phyloP scores from a whole-genome alignment of 2,329 filamentous ascomycete genomes.

The Fusarium bulbicola region DNA sequence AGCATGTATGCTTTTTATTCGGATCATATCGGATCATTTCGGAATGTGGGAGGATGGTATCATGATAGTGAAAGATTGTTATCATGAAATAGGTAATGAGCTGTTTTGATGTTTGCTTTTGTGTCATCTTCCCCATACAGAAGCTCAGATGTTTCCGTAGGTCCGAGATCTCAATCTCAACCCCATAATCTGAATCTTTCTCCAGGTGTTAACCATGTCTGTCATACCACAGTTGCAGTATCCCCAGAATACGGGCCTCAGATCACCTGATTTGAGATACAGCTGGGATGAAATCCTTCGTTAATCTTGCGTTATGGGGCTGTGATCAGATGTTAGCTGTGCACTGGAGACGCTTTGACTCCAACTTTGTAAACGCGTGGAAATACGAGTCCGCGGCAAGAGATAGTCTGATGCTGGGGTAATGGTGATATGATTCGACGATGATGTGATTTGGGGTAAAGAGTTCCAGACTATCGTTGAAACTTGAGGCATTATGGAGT shows the following conservation, averaged over 20 bases:
- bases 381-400: not conserved
- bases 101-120: not conserved
- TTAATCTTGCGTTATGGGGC: conserved; percentile 26
- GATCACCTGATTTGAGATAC: conserved; percentile 17
- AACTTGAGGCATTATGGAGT: not conserved
- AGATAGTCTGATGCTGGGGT: not conserved
- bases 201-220: not conserved
- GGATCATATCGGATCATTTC: conserved; percentile 32
- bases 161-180: not conserved
- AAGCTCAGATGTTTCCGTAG: not conserved
- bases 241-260: not conserved
- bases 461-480: not conserved
- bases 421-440: not conserved
- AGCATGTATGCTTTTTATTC: not conserved
- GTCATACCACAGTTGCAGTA: conserved; percentile 15
- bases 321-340: not conserved
- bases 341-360: not conserved
- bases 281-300: conserved; percentile 17
- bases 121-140: not conserved
- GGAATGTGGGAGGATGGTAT: not conserved
- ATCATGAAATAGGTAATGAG: not conserved
- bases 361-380: not conserved
- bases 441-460: not conserved
- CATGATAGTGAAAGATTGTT: not conserved
- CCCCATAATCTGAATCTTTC: not conserved